Percentiles rank a stretch among this genome's conserved stretches.
Evolutionary conservation across 2,329 filamentous ascomycete genomes (phyloP).

Genomic region (Botryotinia convoluta): DNA sequence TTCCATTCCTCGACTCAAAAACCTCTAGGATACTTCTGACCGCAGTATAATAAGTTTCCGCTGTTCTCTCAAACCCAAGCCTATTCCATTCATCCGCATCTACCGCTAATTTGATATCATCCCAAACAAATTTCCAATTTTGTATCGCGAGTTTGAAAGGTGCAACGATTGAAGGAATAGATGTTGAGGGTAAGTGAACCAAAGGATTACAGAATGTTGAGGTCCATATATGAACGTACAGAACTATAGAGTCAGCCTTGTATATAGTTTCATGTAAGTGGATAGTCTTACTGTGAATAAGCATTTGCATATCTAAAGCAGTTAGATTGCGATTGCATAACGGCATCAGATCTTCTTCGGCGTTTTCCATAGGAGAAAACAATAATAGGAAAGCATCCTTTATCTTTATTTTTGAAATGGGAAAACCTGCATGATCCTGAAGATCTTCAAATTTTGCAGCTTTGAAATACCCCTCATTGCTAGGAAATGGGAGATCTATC

Average conservation of each 20-base stretch:
- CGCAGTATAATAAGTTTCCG: slow-evolving; percentile 35
- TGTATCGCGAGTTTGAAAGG: slow-evolving; percentile 34
- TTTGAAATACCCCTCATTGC: slow-evolving; percentile 33
- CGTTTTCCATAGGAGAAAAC: slow-evolving; percentile 26
- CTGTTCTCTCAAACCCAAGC: slow-evolving; percentile 36
- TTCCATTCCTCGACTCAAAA: slow-evolving; percentile 32
- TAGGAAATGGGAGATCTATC: slow-evolving; percentile 35
- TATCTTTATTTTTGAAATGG: slow-evolving; percentile 32
- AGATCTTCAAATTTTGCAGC: slow-evolving; percentile 32
- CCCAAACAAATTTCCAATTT: slow-evolving; percentile 37
- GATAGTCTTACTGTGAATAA: slow-evolving; percentile 34
- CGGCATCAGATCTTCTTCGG: slow-evolving; percentile 25
- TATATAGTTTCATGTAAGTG: background rate
- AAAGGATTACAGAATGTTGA: slow-evolving; percentile 34
- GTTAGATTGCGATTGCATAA: slow-evolving; percentile 29
- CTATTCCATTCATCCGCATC: slow-evolving; percentile 32
- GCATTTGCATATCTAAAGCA: slow-evolving; percentile 37
- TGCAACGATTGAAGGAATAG: slow-evolving; percentile 23
- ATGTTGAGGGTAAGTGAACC: slow-evolving; percentile 24
- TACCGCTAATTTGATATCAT: slow-evolving; percentile 29
- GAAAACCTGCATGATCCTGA: slow-evolving; percentile 24
- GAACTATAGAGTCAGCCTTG: slow-evolving; percentile 23
- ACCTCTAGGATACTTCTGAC: slow-evolving; percentile 28
- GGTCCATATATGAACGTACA: slow-evolving; percentile 36
- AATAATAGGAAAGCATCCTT: slow-evolving; percentile 35